Evolutionary conservation across 768 basidiomycete species (phyloP), one percentile per base, ranked within the genome.

Genomic region (Auriscalpium orientale): DNA sequence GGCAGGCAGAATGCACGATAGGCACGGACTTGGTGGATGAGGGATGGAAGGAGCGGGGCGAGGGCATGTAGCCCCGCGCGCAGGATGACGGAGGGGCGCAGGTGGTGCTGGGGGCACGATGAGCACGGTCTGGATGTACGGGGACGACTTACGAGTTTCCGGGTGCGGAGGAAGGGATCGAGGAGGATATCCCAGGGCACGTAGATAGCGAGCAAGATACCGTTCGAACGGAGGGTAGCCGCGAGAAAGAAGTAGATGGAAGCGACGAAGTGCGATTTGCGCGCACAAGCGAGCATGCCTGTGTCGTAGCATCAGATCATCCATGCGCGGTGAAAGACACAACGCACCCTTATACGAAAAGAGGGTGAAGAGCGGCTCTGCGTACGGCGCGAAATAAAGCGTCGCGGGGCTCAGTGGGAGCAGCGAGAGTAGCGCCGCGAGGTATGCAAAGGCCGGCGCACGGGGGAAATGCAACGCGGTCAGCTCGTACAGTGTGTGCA

Each of bases 361-460:
- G 57, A 81, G 80, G 0, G 94, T 87, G 69, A 90, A 95, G 68
- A 92, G 87, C 0, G 94, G 89, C 64, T 98, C 95, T 49, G 74
- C 83, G 68, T 89, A 95, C 0, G 88, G 79, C 0, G 86, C 84
- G 47, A 86, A 77, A 22, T 83, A 78, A 20, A 89, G 68, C 0
- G 88, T 84, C 0, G 80, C 78, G 2, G 94, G 94, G 46, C 92
- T 91, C 53, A 87, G 89, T 0, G 91, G 81, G 6, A 98, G 64
- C 45, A 94, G 73, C 21, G 90, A 92, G 18, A 97, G 74, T 18
- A 85, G 58, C 0, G 83, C 65, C 0, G 87, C 73, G 15, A 89
- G 73, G 40, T 77, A 71, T 2, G 94, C 87, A 34, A 89, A 72
- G 2, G 76, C 67, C 0, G 77, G 76, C 0, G 81, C 82, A 35